Evolutionary conservation across 1,284 basidiomycete species (phyloP).

Genomic region (Rhodotorula sp.): DNA sequence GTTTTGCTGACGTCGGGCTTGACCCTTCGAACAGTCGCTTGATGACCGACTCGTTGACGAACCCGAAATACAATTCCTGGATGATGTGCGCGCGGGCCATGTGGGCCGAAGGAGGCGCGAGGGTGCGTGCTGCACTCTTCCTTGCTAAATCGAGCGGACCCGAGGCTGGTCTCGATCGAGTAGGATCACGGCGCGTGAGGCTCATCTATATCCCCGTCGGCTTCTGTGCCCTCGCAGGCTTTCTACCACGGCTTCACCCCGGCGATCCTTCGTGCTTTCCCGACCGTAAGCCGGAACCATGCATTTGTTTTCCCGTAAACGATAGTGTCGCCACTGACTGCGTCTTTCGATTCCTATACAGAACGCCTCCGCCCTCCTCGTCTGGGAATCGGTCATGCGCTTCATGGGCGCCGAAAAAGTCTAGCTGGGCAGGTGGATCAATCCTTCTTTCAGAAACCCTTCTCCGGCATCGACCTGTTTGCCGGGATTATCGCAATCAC

Average conservation of each 20-base stretch:
- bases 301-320: too few relatives aligned
- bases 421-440: conserved; percentile 10
- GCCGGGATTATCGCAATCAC: too few relatives aligned
- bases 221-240: conserved; percentile 47
- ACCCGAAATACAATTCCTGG: conserved; percentile 53
- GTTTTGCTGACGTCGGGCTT: background rate
- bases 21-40: conserved; percentile 41
- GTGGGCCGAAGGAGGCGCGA: conserved; percentile 55
- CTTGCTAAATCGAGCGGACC: background rate
- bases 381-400: conserved; percentile 65
- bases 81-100: conserved; percentile 59
- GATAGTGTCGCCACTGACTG: too few relatives aligned
- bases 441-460: too few relatives aligned
- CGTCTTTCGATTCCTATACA: background rate
- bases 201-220: too few relatives aligned
- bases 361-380: conserved; percentile 68
- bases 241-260: conserved; percentile 59
- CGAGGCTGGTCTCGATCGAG: background rate
- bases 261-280: conserved; percentile 65
- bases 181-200: too few relatives aligned
- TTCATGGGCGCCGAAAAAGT: conserved; percentile 61
- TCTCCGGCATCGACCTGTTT: too few relatives aligned
- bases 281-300: conserved; percentile 49
- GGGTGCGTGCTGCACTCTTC: conserved; percentile 16
- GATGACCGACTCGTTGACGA: conserved; percentile 58